Base-by-base conservation (phyloP, 1,284 basidiomycete genomes). In the Microbotryomycetes sp. region DNA sequence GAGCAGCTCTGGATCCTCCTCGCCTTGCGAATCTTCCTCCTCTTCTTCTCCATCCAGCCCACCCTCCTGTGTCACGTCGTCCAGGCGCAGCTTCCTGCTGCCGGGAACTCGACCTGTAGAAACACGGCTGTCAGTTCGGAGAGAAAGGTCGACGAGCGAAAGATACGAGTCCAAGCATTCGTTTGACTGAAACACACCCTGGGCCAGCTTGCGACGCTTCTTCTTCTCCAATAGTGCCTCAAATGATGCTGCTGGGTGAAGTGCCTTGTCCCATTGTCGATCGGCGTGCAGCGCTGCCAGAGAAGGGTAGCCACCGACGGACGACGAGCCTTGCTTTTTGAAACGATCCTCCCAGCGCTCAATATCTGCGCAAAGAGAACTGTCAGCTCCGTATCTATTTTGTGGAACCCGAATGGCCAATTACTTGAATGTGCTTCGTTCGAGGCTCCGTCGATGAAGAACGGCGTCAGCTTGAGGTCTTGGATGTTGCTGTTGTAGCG, bases 281-380 rank as follows among this genome's bases (percentile, higher is more conserved):
- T 48, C 48, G 0, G 24, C n/a, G 28, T 68, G 66, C 26, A 68
- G 55, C 4, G 30, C 27, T 11, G 60, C 45, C 15, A 68, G 29
- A 1, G 52, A 52, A 0, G 48, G 30, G 3, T 53, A 52, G 3
- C 51, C 66, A 1, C 58, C 59, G 1, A 49, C 50, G 15, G 60
- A 48, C 4, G 58, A 41, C 18, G 55, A 5, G 1, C 13, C 57
- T 0, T 57, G 54, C 18, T 41, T 9, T 47, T 68, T 68, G 57
- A 64, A 68, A 1, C 61, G 61, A 49, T 68, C 66, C 18, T 63
- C 60, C 28, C 52, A 68, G 9, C 61, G 53, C n/a, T 68, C 64
- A 26, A 68, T 59, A 31, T 65, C 66, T 68, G 45, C 2, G 4
- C 7, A 18, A 21, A n/a, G 21, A 6, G 30, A n/a, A n/a, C n/a